Evolutionary conservation across 2,329 filamentous ascomycete genomes (phyloP), one percentile per base, ranked within the genome.

Genomic region (Exophiala oligosperma): DNA sequence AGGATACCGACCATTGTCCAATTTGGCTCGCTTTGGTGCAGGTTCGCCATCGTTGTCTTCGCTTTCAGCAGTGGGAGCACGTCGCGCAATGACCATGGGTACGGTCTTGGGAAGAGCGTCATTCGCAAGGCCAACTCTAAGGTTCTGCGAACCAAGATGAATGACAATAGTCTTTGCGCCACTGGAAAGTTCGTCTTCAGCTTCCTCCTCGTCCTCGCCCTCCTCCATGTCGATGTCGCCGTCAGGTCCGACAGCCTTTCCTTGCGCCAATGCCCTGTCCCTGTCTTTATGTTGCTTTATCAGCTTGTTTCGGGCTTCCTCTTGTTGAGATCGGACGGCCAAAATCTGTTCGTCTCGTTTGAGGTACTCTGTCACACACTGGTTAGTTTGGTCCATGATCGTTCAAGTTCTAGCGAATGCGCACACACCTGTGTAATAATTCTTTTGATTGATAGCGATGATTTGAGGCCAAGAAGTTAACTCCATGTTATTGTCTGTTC

Each of bases 401-500:
- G 9, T 5, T 35, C 32, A 35, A 35, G 32, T 8, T 94, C 91
- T 14, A 26, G 17, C 7, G 26, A 8, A 4, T 17, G 35, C 57
- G 24, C 29, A 17, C 17, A 17, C 17, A 60, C 57, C 57, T 47
- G 92, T 96, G 74, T 97, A 97, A 76, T 99, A 99, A 75, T 99
- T 99, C 79, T 99, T 99, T 75, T 99, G 94, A 73, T 99, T 99
- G 76, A 99, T 99, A 69, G 94, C 91, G 44, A 85, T 83, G 57
- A 96, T 87, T 70, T 94, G 89, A 8, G 94, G 93, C 93, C 94
- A 99, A 73, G 84, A 95, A 49, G 92, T 90, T 71, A 94, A 85
- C 71, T 92, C 94, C 88, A 99, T 93, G 77, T 93, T 92, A 84
- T 99, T 99, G 80, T 99, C 94, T 60, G 94, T 97, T 72, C 93